Base-by-base conservation (phyloP, 305 asterid genomes). In the Solanum chacoense region DNA sequence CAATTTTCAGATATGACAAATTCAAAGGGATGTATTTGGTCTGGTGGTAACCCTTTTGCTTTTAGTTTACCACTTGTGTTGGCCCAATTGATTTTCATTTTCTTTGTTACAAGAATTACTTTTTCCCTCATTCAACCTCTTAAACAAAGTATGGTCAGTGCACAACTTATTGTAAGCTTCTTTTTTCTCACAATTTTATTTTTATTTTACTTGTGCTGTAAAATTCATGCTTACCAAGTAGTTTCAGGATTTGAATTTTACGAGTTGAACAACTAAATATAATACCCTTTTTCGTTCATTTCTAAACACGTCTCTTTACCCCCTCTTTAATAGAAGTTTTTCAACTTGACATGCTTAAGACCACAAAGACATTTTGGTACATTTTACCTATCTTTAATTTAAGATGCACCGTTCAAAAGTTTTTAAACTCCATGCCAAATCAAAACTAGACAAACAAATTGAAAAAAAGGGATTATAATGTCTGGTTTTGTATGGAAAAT, bases 111-210 rank as follows among this genome's bases (percentile, higher is more conserved):
- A 3, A 91, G 90, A 91, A 22, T 88, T 67, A 4, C 90, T 22
- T 91, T 79, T 89, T 14, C 79, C 83, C 31, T 92, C 86, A 65
- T 94, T 87, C 91, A 74, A 79, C 96, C 95, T 73, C 85, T 92
- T 77, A 93, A 92, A 88, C 97, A 94, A 88, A 93, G 96, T 74
- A 89, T 90, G 89, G 84, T 93, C 94, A 93, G 91, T 92, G 95
- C 94, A 28, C 96, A 95, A 88, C 94, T 95, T 76, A 88, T 94
- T 42, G 97, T 95, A 95, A 93, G 97, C 88, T 91, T 84, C 75
- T 85, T 85, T 85, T 89, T 86, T 74, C 89, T 73, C 32, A 83
- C 11, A 18, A 50, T 50, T 18, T 22, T 45, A 0, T 26, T 42
- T 16, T 18, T 40, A 1, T 29, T 50, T 22, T 11, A 31, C 29